Evolutionary conservation across 495 filamentous ascomycete species (phyloP).

Genomic region (Cenococcum geophilum): DNA sequence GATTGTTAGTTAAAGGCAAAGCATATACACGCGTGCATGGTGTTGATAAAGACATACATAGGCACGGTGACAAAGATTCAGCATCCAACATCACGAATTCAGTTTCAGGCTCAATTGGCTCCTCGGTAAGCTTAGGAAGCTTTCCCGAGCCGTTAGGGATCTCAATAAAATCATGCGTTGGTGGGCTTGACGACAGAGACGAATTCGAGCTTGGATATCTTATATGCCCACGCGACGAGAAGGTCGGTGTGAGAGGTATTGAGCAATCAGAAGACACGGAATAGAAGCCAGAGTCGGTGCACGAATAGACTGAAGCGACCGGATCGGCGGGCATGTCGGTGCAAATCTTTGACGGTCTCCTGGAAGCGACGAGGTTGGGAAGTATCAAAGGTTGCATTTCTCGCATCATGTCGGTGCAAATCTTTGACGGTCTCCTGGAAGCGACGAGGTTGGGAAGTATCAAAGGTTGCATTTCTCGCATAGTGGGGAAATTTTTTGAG

Average conservation of each 20-base stretch:
- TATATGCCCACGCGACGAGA: conserved; percentile 50
- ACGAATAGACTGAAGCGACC: conserved; percentile 24
- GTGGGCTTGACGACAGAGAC: conserved; percentile 51
- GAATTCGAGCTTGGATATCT: conserved; percentile 59
- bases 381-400: conserved; percentile 25
- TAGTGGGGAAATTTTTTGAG: conserved; percentile 8
- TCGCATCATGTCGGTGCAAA: conserved; percentile 30
- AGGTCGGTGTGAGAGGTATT: conserved; percentile 57
- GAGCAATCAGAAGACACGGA: conserved; percentile 56
- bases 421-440: conserved; percentile 24
- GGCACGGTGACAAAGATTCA: conserved; percentile 12
- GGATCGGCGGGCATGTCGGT: no score
- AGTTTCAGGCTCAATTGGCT: conserved; percentile 32
- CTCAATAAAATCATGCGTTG: conserved; percentile 41
- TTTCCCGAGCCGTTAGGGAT: conserved; percentile 24
- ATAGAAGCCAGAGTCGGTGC: conserved; percentile 36
- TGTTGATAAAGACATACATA: conserved; percentile 22
- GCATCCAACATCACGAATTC: conserved; percentile 13
- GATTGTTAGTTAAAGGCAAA: conserved; percentile 2
- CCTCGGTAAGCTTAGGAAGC: conserved; percentile 32
- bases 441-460: conserved; percentile 29
- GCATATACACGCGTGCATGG: neutral
- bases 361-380: conserved; percentile 17
- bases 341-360: conserved; percentile 24
- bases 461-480: conserved; percentile 30